Percentiles rank a stretch among this genome's conserved stretches.
These are phyloP conservation scores for Ganoderma lucidum DNA, from an alignment of 1,284 basidiomycete species.

Conservation along the genomic window DNA sequence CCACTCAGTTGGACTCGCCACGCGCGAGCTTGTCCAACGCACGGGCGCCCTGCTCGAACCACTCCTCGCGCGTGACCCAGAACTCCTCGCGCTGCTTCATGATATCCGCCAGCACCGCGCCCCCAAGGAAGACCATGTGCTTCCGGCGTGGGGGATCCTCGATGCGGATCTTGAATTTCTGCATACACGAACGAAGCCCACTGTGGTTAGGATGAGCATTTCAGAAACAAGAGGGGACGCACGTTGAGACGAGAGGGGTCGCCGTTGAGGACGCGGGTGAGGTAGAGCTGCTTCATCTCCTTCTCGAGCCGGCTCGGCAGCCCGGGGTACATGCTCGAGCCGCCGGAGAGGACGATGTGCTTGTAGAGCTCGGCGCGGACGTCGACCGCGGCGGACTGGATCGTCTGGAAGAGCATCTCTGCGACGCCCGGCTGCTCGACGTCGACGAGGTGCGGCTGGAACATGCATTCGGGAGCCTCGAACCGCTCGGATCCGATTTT, in stretches of 20 bases:
- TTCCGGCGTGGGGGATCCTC: slow-evolving; percentile 98
- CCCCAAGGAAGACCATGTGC: slow-evolving; percentile 99
- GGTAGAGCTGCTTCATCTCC: slow-evolving; percentile 99
- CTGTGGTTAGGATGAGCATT: not conserved
- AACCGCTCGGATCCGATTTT: slow-evolving; percentile 99
- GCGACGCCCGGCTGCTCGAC: slow-evolving; percentile 96
- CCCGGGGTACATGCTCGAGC: slow-evolving; percentile 98
- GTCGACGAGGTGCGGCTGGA: slow-evolving; percentile 98
- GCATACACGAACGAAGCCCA: slow-evolving; percentile 11
- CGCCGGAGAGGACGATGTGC: slow-evolving; percentile 97
- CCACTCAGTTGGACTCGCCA: slow-evolving; percentile 53
- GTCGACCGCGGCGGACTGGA: slow-evolving; percentile 93
- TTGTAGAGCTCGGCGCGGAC: slow-evolving; percentile 94
- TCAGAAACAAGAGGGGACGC: slow-evolving; percentile 43
- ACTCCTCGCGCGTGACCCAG: slow-evolving; percentile 94
- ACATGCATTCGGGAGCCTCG: slow-evolving; percentile 99
- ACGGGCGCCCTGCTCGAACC: slow-evolving; percentile 88
- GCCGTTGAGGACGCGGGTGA: slow-evolving; percentile 88
- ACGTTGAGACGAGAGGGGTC: slow-evolving; percentile 90
- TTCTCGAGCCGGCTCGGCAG: slow-evolving; percentile 97
- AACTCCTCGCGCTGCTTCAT: slow-evolving; percentile 97
- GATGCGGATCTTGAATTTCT: slow-evolving; percentile 99
- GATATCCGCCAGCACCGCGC: slow-evolving; percentile 96
- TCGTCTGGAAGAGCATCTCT: slow-evolving; percentile 98
- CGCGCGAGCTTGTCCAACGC: slow-evolving; percentile 87